Evolutionary conservation across 768 basidiomycete species (phyloP).

Genomic region (Xerocomellus chrysenteron): DNA sequence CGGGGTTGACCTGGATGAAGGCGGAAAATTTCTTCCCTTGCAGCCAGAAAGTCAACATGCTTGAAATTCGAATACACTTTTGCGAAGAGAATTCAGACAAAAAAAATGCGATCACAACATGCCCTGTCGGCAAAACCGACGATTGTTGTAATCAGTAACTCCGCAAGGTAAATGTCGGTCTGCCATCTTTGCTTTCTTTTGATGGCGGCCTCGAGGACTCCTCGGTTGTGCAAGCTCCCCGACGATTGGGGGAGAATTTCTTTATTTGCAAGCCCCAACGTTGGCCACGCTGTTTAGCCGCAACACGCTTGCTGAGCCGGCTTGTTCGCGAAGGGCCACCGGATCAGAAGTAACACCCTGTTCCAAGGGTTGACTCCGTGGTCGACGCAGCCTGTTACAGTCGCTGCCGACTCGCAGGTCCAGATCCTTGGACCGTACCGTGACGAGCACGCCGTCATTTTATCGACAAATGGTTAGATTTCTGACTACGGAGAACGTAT

Average conservation of each 20-base stretch:
- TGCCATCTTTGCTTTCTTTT: conserved; percentile 2
- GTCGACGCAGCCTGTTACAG: neutral
- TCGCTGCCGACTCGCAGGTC: neutral
- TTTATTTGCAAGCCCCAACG: conserved; percentile 5
- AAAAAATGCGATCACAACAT: conserved; percentile 21
- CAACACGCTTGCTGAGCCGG: conserved; percentile 4
- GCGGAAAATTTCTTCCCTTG: conserved; percentile 8
- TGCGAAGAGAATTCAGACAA: conserved; percentile 6
- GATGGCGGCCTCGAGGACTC: conserved; percentile 21
- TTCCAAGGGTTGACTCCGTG: neutral
- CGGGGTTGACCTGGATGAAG: neutral
- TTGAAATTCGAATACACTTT: neutral
- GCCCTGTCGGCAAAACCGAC: conserved; percentile 15
- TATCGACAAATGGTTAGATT: neutral
- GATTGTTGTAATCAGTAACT: conserved; percentile 11
- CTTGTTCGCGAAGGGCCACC: neutral
- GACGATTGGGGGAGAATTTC: conserved; percentile 15
- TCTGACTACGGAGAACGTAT: neutral
- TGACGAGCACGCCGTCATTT: neutral
- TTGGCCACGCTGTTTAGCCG: neutral
- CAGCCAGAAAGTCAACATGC: neutral
- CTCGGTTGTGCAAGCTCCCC: conserved; percentile 19
- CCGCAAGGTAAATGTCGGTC: conserved; percentile 10
- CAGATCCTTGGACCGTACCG: neutral
- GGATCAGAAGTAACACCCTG: neutral